Conservation (phyloP, 2,329 filamentous ascomycete species). For the Aspergillus chevalieri region DNA sequence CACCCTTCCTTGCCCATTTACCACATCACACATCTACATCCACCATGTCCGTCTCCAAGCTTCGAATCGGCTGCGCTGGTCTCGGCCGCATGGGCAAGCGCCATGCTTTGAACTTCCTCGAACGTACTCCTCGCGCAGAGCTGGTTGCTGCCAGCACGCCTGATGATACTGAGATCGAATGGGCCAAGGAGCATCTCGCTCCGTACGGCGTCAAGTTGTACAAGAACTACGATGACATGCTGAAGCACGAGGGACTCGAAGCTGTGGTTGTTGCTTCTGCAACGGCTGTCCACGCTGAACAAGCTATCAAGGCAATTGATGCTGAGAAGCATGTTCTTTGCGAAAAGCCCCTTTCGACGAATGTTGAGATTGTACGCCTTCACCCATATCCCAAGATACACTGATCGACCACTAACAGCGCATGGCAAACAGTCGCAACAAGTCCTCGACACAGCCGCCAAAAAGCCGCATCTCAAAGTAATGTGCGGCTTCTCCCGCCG, state of each 20-base stretch:
- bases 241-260: constrained; percentile 49
- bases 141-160: constrained; percentile 47
- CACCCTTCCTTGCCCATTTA: neutral
- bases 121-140: constrained; percentile 43
- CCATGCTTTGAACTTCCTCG: constrained; percentile 46
- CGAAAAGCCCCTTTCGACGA: constrained; percentile 51
- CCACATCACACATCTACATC: neutral
- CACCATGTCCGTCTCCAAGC: constrained; percentile 24
- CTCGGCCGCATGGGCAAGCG: constrained; percentile 48
- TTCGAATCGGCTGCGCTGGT: constrained; percentile 44
- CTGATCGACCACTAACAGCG: neutral
- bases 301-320: constrained; percentile 53
- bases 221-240: constrained; percentile 52
- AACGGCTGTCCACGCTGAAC: constrained; percentile 52
- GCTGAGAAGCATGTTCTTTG: constrained; percentile 52
- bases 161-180: constrained; percentile 42
- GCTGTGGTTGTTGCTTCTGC: constrained; percentile 52
- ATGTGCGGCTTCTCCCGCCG: constrained; percentile 62
- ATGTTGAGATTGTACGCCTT: constrained; percentile 50
- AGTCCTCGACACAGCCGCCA: constrained; percentile 52
- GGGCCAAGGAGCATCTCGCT: constrained; percentile 47
- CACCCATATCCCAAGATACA: neutral
- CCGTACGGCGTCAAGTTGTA: constrained; percentile 50
- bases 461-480: constrained; percentile 56
- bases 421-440: constrained; percentile 46